Evolutionary conservation across 2,329 filamentous ascomycete genomes (phyloP), one percentile per base, ranked within the genome.

Genomic region (Dactylella cylindrospora): DNA sequence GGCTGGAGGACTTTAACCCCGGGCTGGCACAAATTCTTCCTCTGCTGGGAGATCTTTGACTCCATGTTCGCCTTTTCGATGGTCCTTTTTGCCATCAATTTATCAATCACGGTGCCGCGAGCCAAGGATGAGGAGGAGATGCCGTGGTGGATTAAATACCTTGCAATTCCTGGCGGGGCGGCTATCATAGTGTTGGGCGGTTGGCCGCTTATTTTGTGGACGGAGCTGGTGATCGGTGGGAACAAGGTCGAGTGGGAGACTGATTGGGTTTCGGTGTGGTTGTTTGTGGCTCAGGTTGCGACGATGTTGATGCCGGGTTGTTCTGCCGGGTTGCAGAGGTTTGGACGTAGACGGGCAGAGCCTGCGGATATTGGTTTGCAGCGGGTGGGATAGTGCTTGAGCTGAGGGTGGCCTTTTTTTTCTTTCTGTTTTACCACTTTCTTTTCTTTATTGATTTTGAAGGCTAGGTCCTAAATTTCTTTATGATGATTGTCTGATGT

Each of bases 281-380:
- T 52, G 38, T 40, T 40, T 13, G 26, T 40, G 19, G 51, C 43
- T 9, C 51, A 55, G 43, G 43, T 20, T 6, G 51, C 41, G 10
- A 26, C 51, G 5, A 50, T 55, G 43, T 22, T 55, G 22, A 29
- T 55, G 43, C 51, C 43, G 13, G 22, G 25, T 73, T 36, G 33
- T 19, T 7, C 33, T 17, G n/a, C n/a, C n/a, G n/a, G n/a, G n/a
- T n/a, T n/a, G n/a, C n/a, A n/a, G n/a, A n/a, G n/a, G n/a, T n/a
- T n/a, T n/a, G n/a, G n/a, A n/a, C n/a, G n/a, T n/a, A n/a, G n/a
- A n/a, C n/a, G n/a, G n/a, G n/a, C n/a, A n/a, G n/a, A n/a, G n/a
- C n/a, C n/a, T n/a, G n/a, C n/a, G n/a, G n/a, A n/a, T n/a, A n/a
- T n/a, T n/a, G n/a, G n/a, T n/a, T n/a, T n/a, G n/a, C n/a, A n/a